Base-by-base conservation (phyloP, 257 asterid species). In the Galeopsis tetrahit region DNA sequence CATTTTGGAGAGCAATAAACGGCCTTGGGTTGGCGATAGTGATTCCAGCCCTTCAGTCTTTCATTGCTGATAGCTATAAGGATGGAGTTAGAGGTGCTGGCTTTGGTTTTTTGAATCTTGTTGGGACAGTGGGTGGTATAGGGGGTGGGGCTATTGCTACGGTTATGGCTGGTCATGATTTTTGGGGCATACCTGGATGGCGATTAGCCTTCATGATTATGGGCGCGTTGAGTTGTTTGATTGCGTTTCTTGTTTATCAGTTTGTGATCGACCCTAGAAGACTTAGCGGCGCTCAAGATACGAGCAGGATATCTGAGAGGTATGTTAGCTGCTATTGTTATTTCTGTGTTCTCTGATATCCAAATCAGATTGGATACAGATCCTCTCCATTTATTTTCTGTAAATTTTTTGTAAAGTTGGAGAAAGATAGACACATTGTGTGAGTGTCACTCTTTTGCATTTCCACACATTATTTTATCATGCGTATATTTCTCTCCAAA, bases 71-170 rank as follows among this genome's bases (percentile, higher is more conserved):
- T 79, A 94, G 99, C 84, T 94, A 94, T 68, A 76, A 0, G 77
- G 99, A 90, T 66, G 84, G 87, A 5, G 89, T 82, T 34, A 87
- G 99, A 71, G 99, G 99, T 32, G 81, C 90, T 3, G 99, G 99
- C 36, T 94, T 94, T 58, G 99, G 99, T 49, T 82, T 94, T 59
- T 71, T 94, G 79, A 89, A 74, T 79, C 97, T 94, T 55, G 87
- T 94, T 32, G 99, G 99, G 35, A 82, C 92, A 0, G 83, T 94
- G 36, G 99, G 99, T 31, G 99, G 99, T 48, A 94, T 94, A 63
- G 99, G 99, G 36, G 99, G 99, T 15, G 99, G 99, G 57, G 98
- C 97, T 69, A 83, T 90, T 61, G 99, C 99, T 32, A 94, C 99
- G 0, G 93, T 94, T 48, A 94, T 94, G 99, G 99, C 99, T 35